Evolutionary conservation across 2,329 filamentous ascomycete genomes (phyloP).

Genomic region (Pseudonectria foliicola): DNA sequence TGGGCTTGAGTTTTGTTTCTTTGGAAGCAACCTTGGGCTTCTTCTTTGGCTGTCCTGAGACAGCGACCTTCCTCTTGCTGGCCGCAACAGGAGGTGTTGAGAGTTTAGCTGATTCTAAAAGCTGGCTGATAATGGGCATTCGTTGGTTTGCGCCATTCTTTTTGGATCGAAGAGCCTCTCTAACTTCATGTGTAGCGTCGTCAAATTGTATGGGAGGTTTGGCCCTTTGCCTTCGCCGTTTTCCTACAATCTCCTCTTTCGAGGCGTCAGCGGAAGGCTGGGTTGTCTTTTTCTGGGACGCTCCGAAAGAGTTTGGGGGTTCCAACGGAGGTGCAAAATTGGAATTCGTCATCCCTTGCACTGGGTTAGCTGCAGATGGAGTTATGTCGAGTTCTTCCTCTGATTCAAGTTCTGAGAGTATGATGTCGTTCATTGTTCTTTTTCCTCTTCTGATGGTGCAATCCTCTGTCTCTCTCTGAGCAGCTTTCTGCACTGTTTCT

Average conservation of each 20-base stretch:
- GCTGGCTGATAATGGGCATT: slow-evolving; percentile 9
- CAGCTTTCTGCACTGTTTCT: background rate
- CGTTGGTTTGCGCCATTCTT: background rate
- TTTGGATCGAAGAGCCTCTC: slow-evolving; percentile 5
- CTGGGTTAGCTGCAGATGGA: background rate
- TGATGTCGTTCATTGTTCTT: slow-evolving; percentile 1
- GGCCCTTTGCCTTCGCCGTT: slow-evolving; percentile 25
- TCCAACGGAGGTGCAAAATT: no score
- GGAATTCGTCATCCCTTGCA: no score
- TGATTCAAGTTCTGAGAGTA: slow-evolving; percentile 2
- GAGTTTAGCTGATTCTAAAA: slow-evolving; percentile 8
- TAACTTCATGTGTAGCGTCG: slow-evolving; percentile 21
- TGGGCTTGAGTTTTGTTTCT: background rate
- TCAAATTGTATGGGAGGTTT: slow-evolving; percentile 29
- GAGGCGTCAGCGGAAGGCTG: background rate
- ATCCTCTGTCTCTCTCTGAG: background rate
- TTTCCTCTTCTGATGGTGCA: slow-evolving; percentile 1
- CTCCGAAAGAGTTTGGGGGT: no score
- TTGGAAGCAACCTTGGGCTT: background rate
- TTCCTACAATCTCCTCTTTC: slow-evolving; percentile 3
- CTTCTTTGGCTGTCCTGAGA: slow-evolving; percentile 1
- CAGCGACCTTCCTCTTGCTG: slow-evolving; percentile 7
- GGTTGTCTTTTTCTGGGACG: background rate
- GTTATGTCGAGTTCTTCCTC: background rate
- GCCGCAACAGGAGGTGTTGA: slow-evolving; percentile 11